phyloP scores from a whole-genome alignment of 306 rosid genomes.

The Corylus avellana region DNA sequence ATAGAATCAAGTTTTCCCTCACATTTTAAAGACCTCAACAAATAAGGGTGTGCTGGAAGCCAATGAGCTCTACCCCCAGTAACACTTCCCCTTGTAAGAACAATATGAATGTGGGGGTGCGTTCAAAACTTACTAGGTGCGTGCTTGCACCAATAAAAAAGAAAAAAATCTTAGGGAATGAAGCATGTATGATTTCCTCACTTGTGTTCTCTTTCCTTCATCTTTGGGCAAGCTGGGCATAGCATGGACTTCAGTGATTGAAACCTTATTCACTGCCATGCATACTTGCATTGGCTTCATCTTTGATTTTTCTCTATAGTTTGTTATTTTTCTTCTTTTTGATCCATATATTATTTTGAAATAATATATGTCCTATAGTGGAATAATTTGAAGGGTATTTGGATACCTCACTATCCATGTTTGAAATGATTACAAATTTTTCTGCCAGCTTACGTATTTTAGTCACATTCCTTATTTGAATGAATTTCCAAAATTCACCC shows the following conservation, averaged over 20 bases:
- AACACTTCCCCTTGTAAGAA: too few relatives aligned
- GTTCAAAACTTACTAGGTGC: too few relatives aligned
- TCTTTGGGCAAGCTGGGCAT: background rate
- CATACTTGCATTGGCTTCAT: background rate
- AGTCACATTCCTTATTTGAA: slow-evolving; percentile 26
- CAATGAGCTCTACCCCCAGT: background rate
- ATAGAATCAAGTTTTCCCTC: background rate
- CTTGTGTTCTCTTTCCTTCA: background rate
- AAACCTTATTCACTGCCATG: background rate
- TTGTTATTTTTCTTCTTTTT: background rate
- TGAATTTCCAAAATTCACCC: slow-evolving; percentile 34
- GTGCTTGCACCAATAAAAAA: too few relatives aligned
- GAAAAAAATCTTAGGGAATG: background rate
- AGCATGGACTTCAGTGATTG: background rate
- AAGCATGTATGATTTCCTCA: background rate
- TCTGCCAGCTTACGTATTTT: slow-evolving; percentile 19
- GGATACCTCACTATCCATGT: background rate
- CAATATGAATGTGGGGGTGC: too few relatives aligned
- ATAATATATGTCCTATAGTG: background rate
- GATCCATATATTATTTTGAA: background rate
- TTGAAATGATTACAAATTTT: slow-evolving; percentile 12
- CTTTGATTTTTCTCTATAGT: background rate
- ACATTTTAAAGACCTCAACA: background rate
- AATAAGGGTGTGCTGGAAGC: background rate
- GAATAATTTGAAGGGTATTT: background rate